Evolutionary conservation across 805 yeast species (phyloP).

Genomic region (Teunomyces cretensis): DNA sequence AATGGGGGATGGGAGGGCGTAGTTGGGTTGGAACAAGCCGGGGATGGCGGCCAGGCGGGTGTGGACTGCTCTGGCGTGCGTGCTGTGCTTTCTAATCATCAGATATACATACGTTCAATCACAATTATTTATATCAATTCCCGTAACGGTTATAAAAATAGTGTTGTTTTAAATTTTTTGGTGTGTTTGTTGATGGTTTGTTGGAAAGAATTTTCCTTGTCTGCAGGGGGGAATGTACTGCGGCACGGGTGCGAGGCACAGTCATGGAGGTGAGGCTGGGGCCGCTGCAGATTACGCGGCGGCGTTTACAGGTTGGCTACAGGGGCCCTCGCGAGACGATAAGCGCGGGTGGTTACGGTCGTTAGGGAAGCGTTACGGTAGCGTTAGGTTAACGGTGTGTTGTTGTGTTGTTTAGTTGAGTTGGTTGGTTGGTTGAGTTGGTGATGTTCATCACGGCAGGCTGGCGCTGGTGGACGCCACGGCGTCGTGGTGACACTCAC

Average conservation of each 20-base stretch:
- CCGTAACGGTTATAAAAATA: constrained; percentile 2
- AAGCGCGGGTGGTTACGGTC: neutral
- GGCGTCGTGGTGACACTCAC: too few relatives aligned
- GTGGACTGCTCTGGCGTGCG: too few relatives aligned
- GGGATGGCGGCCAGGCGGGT: too few relatives aligned
- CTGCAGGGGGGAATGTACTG: neutral
- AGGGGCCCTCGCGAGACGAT: neutral
- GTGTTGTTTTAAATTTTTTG: constrained; percentile 1
- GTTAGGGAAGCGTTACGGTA: too few relatives aligned
- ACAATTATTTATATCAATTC: constrained; percentile 1
- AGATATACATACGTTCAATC: neutral
- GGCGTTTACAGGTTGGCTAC: neutral
- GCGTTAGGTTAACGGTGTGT: too few relatives aligned
- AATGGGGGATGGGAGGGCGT: too few relatives aligned
- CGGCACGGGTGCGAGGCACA: neutral
- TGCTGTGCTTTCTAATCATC: neutral
- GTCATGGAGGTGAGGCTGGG: neutral
- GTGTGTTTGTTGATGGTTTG: constrained; percentile 4
- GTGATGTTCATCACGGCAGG: too few relatives aligned
- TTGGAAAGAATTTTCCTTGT: constrained; percentile 1
- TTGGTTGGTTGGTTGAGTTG: too few relatives aligned
- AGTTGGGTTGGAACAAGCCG: too few relatives aligned
- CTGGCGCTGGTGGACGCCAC: too few relatives aligned
- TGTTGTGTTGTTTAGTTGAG: too few relatives aligned
- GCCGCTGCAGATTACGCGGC: neutral